Conservation (phyloP, 495 filamentous ascomycete species). For the Penicillium salamii region DNA sequence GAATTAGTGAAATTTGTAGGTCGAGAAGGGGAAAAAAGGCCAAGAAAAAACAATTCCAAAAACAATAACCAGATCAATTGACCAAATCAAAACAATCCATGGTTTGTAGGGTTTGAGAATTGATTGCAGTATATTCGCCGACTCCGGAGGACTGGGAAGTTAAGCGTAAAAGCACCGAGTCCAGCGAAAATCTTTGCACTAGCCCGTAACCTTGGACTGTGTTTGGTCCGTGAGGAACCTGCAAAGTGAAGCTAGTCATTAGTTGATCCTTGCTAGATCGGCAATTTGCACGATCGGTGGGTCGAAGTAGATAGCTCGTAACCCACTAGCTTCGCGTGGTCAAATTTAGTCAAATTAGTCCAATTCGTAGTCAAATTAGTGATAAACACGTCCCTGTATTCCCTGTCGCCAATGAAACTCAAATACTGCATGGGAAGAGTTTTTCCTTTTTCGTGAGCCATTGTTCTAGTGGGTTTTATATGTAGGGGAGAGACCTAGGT, state of each 20-base stretch:
- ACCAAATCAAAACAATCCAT: no score
- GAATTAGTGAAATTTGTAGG: no score
- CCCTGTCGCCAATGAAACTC: conserved; percentile 1
- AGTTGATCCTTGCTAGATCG: conserved; percentile 20
- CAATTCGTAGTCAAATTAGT: background rate
- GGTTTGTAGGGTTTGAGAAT: background rate
- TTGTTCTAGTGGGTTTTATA: background rate
- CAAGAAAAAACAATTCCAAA: no score
- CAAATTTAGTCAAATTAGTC: background rate
- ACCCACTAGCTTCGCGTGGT: background rate
- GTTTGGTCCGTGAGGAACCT: background rate
- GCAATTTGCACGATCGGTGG: conserved; percentile 15
- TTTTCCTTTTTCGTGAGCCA: background rate
- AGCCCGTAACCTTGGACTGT: background rate
- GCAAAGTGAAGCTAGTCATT: background rate
- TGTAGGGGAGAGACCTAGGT: conserved; percentile 4
- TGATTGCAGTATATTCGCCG: conserved; percentile 10
- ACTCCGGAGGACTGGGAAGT: background rate
- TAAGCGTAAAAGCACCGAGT: background rate
- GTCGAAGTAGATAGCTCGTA: conserved; percentile 6
- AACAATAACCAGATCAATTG: no score
- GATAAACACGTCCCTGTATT: background rate
- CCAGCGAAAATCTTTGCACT: conserved; percentile 1
- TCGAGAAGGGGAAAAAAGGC: no score
- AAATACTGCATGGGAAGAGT: background rate